Evolutionary conservation across 2,329 filamentous ascomycete species (phyloP), one percentile per base, ranked within the genome.

Genomic region (Trichoderma sp.): DNA sequence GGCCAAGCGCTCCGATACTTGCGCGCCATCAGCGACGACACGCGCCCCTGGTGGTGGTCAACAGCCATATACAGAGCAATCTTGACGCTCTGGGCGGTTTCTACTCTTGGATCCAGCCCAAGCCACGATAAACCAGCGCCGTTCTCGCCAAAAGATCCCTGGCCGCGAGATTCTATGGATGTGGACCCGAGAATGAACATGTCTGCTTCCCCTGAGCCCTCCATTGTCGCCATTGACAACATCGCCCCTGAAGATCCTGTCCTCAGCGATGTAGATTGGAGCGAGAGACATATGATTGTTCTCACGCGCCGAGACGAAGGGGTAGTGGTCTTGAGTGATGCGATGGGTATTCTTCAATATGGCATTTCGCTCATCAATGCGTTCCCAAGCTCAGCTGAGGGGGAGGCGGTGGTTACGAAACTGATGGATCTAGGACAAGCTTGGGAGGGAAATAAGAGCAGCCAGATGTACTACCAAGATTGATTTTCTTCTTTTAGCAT

Each of bases 31-130:
- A 87, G 90, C 2, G 84, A 85, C 35, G 88, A 90, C 66, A 86
- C 89, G 3, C 88, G 91, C 27, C 92, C 92, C 6, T 89, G 88
- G 50, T 94, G 92, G 92, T 94, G 92, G 92, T 85, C 91, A n/a
- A 89, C 88, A 2, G 92, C 91, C 3, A 85, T 94, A 56, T 94
- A 94, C 81, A 90, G 93, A n/a, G 91, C 88, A 2, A 88, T 88
- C 4, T 84, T 93, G 74, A 88, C 91, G 56, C 84, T 92, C 3
- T 93, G 91, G 91, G 86, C 88, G 3, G 90, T 93, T 78, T 89
- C 90, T 78, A 82, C 92, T 1, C 85, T 75, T 29, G 41, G 38
- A 18, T 24, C 41, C 18, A 8, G 21, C 9, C 14, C 60, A n/a
- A 35, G 14, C n/a, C 31, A 38, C 21, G 24, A 27, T 2, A 31